Conservation (phyloP, 2,329 filamentous ascomycete species). For the Epichloe sibirici region DNA sequence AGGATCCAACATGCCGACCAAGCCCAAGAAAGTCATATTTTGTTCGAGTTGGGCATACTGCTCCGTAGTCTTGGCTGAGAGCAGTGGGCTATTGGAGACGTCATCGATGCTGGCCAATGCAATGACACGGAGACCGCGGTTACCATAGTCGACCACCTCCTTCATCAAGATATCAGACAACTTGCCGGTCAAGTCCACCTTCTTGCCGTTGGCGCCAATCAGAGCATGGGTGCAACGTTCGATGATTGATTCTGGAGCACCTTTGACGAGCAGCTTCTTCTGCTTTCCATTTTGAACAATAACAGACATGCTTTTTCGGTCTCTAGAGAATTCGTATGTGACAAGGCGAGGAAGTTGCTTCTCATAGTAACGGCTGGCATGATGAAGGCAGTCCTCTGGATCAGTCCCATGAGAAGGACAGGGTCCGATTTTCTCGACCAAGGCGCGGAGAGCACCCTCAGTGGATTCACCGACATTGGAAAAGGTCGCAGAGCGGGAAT, state of each 20-base stretch:
- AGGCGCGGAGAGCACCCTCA: constrained; percentile 79
- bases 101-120: constrained; percentile 79
- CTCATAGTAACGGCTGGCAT: constrained; percentile 78
- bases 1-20: constrained; percentile 94
- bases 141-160: constrained; percentile 83
- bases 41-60: constrained; percentile 85
- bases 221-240: constrained; percentile 80
- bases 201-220: constrained; percentile 66
- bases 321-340: constrained; percentile 93
- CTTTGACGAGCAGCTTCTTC: constrained; percentile 86
- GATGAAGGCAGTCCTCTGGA: constrained; percentile 58
- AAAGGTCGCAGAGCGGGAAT: constrained; percentile 61
- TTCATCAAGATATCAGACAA: constrained; percentile 59
- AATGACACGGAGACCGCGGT: constrained; percentile 86
- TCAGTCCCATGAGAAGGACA: constrained; percentile 44
- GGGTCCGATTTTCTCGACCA: constrained; percentile 91
- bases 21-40: constrained; percentile 83
- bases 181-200: constrained; percentile 57
- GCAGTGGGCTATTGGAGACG: constrained; percentile 55
- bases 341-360: constrained; percentile 60
- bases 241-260: constrained; percentile 86
- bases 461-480: constrained; percentile 87
- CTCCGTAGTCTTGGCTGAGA: constrained; percentile 67
- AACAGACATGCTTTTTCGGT: constrained; percentile 99
- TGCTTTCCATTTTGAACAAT: constrained; percentile 58